A percentile compares a stretch with the other conserved stretches of the same genome.
Conservation (phyloP, 2,329 filamentous ascomycete genomes). For the Epichloe sibirici region DNA sequence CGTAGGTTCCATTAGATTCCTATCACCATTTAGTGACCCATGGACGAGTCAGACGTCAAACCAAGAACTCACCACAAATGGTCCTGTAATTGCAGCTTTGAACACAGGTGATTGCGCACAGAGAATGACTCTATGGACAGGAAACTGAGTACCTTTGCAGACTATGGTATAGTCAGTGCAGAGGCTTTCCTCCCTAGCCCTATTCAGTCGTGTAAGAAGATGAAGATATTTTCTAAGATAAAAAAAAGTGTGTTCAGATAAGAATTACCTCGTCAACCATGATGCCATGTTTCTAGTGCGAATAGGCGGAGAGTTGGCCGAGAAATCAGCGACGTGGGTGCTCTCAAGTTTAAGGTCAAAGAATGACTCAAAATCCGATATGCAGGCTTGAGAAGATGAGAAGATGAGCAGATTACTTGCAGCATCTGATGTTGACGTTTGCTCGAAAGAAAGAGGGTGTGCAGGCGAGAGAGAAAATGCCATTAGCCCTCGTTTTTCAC, state of each 20-base stretch:
- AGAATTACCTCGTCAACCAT: not conserved
- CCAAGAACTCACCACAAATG: not conserved
- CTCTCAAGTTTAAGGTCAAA: no score
- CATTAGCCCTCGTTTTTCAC: no score
- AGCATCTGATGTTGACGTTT: no score
- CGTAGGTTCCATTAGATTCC: not conserved
- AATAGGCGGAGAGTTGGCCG: no score
- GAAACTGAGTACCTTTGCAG: not conserved
- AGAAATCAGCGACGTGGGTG: no score
- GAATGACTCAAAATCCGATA: no score
- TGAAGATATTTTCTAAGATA: no score
- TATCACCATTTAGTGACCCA: not conserved
- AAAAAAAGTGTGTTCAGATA: not conserved
- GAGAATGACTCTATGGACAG: not conserved
- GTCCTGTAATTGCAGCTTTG: not conserved
- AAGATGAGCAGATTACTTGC: no score
- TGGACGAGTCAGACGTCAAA: not conserved
- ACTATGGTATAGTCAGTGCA: not conserved
- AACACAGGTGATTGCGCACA: not conserved
- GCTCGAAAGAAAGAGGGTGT: no score
- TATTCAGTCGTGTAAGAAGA: not conserved
- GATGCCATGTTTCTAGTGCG: not conserved
- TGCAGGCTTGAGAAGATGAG: no score
- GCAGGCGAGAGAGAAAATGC: no score
- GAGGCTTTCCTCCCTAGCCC: not conserved